These are phyloP conservation scores for Dactylellina sp. DNA, from an alignment of 2,329 filamentous ascomycete genomes.

Conservation along the genomic window DNA sequence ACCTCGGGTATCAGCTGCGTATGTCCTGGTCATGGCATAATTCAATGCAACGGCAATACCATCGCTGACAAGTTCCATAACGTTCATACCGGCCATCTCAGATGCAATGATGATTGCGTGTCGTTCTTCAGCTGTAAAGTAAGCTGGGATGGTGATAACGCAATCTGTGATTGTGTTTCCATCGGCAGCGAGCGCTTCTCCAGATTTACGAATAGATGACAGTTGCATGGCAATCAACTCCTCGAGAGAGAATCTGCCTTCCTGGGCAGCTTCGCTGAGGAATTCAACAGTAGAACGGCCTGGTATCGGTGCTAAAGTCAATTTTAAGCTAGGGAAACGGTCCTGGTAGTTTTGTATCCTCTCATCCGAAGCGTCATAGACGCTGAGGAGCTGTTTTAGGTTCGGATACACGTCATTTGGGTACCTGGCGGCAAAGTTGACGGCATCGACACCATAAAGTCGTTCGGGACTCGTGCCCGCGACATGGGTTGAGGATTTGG, in stretches of 20 bases:
- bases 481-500: slow-evolving; percentile 70
- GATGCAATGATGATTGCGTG: slow-evolving; percentile 85
- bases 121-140: slow-evolving; percentile 91
- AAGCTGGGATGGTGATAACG: slow-evolving; percentile 89
- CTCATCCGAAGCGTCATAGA: slow-evolving; percentile 70
- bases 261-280: slow-evolving; percentile 73
- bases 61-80: slow-evolving; percentile 86
- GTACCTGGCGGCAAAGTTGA: slow-evolving; percentile 86
- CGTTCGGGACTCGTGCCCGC: slow-evolving; percentile 83
- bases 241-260: slow-evolving; percentile 78
- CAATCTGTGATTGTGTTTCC: slow-evolving; percentile 79
- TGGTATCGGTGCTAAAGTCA: slow-evolving; percentile 64
- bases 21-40: slow-evolving; percentile 91
- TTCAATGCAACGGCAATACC: slow-evolving; percentile 92
- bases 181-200: slow-evolving; percentile 82
- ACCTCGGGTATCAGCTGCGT: slow-evolving; percentile 74
- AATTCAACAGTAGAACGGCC: slow-evolving; percentile 80
- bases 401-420: slow-evolving; percentile 95
- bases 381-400: slow-evolving; percentile 87
- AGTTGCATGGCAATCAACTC: slow-evolving; percentile 97
- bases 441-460: slow-evolving; percentile 89
- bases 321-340: slow-evolving; percentile 81
- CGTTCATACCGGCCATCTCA: slow-evolving; percentile 85
- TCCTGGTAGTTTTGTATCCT: slow-evolving; percentile 76
- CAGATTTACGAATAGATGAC: slow-evolving; percentile 89